Evolutionary conservation across 2,329 filamentous ascomycete species (phyloP).

Genomic region (Fusarium tanahbumbuense): DNA sequence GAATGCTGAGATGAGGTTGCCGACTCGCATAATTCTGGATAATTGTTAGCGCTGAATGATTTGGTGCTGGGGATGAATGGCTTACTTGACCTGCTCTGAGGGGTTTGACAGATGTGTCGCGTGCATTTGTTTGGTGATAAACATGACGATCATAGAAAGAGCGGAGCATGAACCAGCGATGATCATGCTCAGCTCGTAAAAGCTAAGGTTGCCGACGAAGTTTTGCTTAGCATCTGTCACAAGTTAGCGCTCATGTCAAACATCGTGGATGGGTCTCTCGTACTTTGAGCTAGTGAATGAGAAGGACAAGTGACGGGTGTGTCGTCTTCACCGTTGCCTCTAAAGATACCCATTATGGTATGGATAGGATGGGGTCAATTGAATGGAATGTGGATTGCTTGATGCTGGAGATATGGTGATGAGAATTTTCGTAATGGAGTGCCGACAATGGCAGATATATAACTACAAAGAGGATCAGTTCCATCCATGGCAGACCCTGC

Average conservation of each 20-base stretch:
- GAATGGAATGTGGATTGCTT: not conserved
- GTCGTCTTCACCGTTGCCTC: not conserved
- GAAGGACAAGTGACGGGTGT: slow-evolving; percentile 6
- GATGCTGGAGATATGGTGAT: not conserved
- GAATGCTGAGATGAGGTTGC: slow-evolving; percentile 30
- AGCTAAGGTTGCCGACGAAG: slow-evolving; percentile 14
- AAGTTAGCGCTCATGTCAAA: not conserved
- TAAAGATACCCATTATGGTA: not conserved
- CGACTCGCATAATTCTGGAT: slow-evolving; percentile 34
- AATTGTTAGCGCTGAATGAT: not conserved
- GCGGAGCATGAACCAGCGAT: slow-evolving; percentile 35
- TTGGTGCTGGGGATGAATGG: rapidly evolving
- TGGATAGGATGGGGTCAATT: not conserved
- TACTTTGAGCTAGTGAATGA: slow-evolving; percentile 23
- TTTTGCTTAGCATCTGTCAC: slow-evolving; percentile 23
- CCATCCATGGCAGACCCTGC: not conserved
- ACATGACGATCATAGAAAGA: slow-evolving; percentile 28
- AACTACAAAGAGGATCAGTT: not conserved
- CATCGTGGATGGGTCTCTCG: not conserved
- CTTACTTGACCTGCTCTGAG: slow-evolving; percentile 40
- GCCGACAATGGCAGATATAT: slow-evolving; percentile 1
- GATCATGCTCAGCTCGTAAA: slow-evolving; percentile 36
- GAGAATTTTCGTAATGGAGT: not conserved
- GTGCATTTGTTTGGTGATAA: slow-evolving; percentile 29
- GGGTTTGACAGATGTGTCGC: slow-evolving; percentile 38